Evolutionary conservation across 106 monocot genomes (phyloP).

Genomic region (Ottelia alismoides): DNA sequence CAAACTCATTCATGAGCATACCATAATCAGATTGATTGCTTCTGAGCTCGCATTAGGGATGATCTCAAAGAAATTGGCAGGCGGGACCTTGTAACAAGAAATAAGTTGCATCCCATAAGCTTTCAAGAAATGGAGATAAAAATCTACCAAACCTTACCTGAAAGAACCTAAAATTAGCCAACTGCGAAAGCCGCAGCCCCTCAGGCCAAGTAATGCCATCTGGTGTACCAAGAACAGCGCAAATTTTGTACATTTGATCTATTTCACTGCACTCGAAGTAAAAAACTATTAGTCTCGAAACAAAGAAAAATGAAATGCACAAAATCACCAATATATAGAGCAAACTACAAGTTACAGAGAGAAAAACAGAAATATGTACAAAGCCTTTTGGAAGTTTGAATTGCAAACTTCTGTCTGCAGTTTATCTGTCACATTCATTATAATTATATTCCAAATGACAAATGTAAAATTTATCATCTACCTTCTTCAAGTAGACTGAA

Average conservation of each 20-base stretch:
- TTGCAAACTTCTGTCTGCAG: no score
- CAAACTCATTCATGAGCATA: no score
- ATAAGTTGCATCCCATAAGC: neutral
- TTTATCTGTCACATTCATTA: neutral
- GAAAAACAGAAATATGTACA: neutral
- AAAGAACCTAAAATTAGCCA: constrained; percentile 38
- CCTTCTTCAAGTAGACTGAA: no score
- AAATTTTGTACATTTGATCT: constrained; percentile 90
- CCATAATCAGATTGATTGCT: constrained; percentile 80
- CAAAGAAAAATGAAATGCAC: no score
- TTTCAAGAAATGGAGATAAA: no score
- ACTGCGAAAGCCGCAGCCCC: constrained; percentile 32
- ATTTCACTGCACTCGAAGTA: constrained; percentile 38
- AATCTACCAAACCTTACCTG: constrained; percentile 30
- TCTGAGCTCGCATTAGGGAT: constrained; percentile 75
- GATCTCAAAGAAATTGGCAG: constrained; percentile 36
- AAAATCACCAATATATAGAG: no score
- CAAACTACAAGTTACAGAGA: no score
- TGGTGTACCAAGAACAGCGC: constrained; percentile 62
- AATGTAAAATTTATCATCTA: no score
- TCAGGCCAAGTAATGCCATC: constrained; percentile 60
- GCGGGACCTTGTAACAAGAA: constrained; percentile 34
- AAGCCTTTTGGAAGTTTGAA: no score
- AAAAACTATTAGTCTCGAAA: no score
- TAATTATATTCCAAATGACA: no score